Evolutionary conservation across 75 land plant species (phyloP).

Genomic region (Cunninghamia lanceolata): DNA sequence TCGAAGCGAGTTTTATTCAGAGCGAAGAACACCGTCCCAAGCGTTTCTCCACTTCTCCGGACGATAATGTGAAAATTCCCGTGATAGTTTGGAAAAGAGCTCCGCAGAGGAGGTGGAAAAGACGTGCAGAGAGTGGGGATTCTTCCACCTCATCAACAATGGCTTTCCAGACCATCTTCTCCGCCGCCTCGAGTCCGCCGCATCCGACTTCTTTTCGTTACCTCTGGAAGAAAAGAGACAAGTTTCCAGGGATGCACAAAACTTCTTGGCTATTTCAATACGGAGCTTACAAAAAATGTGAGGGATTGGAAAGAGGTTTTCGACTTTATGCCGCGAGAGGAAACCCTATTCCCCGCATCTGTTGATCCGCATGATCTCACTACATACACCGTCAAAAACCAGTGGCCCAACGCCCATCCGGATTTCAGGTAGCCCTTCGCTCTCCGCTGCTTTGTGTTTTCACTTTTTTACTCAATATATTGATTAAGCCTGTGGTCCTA

Average conservation of each 20-base stretch:
- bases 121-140: background rate
- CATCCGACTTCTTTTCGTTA: background rate
- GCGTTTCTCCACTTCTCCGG: background rate
- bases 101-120: background rate
- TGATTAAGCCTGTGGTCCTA: no score
- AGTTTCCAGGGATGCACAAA: background rate
- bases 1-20: background rate
- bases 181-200: background rate
- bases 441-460: background rate
- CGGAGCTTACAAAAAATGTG: slow-evolving; percentile 82
- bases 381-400: slow-evolving; percentile 18
- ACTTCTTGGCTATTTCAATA: slow-evolving; percentile 58
- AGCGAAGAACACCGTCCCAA: background rate
- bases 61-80: background rate
- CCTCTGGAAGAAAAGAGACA: background rate
- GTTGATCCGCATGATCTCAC: slow-evolving; percentile 14
- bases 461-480: no score
- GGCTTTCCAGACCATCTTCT: background rate
- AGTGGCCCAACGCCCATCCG: slow-evolving; percentile 55
- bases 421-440: slow-evolving; percentile 36
- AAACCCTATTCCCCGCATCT: slow-evolving; percentile 22
- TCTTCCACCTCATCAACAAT: background rate
- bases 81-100: background rate
- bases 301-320: slow-evolving; percentile 94
- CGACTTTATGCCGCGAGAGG: slow-evolving; percentile 37